Evolutionary conservation across 208 protist species (phyloP).

Genomic region (Sergeia podlipaevii): DNA sequence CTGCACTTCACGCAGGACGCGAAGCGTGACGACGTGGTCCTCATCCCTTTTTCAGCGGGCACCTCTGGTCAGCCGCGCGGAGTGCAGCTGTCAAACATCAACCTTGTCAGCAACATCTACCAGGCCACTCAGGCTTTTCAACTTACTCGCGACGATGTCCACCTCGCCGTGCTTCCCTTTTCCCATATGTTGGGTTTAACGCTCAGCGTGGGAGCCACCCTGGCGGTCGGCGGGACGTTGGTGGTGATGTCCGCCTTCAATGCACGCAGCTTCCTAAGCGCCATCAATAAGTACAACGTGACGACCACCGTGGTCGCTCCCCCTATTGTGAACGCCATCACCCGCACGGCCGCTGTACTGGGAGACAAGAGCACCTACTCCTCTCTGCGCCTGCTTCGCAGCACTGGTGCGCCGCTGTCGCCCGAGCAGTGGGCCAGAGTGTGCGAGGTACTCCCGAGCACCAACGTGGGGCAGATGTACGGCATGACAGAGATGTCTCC

Average conservation of each 20-base stretch:
- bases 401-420: conserved; percentile 27
- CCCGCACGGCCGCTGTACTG: conserved; percentile 62
- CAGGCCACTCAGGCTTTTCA: conserved; percentile 17
- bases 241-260: conserved; percentile 50
- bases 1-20: neutral
- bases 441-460: neutral
- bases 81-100: conserved; percentile 38
- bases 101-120: conserved; percentile 21
- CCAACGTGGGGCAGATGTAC: conserved; percentile 45
- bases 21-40: conserved; percentile 24
- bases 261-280: conserved; percentile 20
- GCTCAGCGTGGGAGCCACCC: conserved; percentile 19
- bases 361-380: conserved; percentile 20
- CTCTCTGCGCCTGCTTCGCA: conserved; percentile 18
- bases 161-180: conserved; percentile 56
- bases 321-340: conserved; percentile 60
- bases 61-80: conserved; percentile 52
- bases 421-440: conserved; percentile 11
- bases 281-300: conserved; percentile 44
- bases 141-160: conserved; percentile 12
- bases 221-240: conserved; percentile 19
- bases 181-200: conserved; percentile 87
- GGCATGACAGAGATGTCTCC: conserved; percentile 81
- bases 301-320: conserved; percentile 58
- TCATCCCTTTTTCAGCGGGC: conserved; percentile 41